Evolutionary conservation across 345 rosid genomes (phyloP), one percentile per base, ranked within the genome.

Genomic region (Tarenaya hassleriana): DNA sequence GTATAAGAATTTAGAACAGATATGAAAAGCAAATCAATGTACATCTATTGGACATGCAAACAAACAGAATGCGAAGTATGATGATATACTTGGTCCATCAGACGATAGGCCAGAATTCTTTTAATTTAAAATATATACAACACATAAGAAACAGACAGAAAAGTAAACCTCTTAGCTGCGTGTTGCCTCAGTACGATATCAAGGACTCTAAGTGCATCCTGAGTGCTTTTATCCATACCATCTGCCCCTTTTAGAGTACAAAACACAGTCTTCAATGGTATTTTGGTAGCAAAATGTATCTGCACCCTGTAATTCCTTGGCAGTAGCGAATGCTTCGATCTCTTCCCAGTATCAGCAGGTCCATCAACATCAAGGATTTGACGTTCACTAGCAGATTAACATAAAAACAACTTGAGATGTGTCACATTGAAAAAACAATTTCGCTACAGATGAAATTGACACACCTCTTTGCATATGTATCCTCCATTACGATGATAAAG

Each of bases 101-200:
- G 20, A 34, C 12, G 46, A 47, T 38, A 35, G 45, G 44, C 35
- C 37, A 44, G 51, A 16, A 55, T 38, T 7, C 41, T 17, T 24
- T 42, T 29, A 7, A 16, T 13, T 13, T 32, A 27, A 42, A 24
- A 41, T 32, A 56, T 34, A 12, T 37, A 50, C 45, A 13, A 15
- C 46, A 50, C 21, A 62, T 48, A 27, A 21, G 33, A 52, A 34
- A 61, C 16, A 45, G 35, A 47, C 19, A 50, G 39, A 55, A 18
- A 11, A 11, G 13, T 16, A 53, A 39, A 81, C 97, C 84, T 69
- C 52, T 68, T 80, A 16, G 92, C 78, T 27, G 89, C 96, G 61
- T 82, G 86, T 73, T 91, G 96, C 81, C 96, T 77, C 58, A 87
- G 56, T 40, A 70, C 69, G 56, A 70, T 81, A 64, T 86, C 95